Conservation (phyloP, 2,329 filamentous ascomycete species). For the Gaeumannomyces tritici region DNA sequence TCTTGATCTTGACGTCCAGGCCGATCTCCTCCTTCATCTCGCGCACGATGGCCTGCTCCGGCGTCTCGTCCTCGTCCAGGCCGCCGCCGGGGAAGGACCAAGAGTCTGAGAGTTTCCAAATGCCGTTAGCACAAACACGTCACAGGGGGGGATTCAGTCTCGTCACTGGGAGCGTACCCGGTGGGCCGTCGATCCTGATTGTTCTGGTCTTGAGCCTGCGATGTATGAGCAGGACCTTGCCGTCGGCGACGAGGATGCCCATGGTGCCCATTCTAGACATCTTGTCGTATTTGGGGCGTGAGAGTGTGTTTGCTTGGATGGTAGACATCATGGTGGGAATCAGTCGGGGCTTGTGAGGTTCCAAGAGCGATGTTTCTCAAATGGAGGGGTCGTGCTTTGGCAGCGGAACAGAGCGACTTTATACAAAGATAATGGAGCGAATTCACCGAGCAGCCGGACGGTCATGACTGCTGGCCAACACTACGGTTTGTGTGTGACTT, state of each 20-base stretch:
- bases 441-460: too few relatives aligned
- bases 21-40: conserved; percentile 1
- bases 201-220: background rate
- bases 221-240: background rate
- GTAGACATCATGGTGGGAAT: background rate
- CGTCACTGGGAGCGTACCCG: background rate
- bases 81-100: conserved; percentile 1
- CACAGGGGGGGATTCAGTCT: background rate
- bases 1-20: background rate
- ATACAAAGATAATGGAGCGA: too few relatives aligned
- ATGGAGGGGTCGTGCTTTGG: too few relatives aligned
- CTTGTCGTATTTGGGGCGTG: background rate
- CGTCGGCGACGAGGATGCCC: background rate
- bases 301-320: background rate
- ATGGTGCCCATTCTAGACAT: background rate
- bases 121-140: background rate
- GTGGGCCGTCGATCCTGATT: background rate
- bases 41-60: background rate
- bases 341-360: too few relatives aligned
- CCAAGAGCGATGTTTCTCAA: too few relatives aligned
- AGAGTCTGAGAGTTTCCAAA: background rate
- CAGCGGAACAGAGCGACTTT: too few relatives aligned
- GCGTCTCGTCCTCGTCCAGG: background rate
- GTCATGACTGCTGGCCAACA: too few relatives aligned
- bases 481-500: too few relatives aligned